phyloP scores from a whole-genome alignment of 75 land plant species.

The Sequoia sempervirens region DNA sequence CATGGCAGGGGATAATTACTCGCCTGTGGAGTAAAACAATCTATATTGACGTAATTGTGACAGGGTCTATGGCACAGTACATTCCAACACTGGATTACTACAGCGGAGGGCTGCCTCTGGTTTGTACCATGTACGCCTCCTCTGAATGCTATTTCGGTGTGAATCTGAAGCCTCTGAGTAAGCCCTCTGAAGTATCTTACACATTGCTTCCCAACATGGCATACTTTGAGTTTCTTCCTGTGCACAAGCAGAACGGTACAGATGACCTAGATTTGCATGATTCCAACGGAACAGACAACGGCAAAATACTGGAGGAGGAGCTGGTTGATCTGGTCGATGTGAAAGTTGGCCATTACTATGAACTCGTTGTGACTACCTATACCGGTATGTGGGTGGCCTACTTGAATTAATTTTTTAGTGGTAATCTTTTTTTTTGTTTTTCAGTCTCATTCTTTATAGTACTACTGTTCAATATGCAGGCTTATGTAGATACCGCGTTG shows the following conservation, averaged over 20 bases:
- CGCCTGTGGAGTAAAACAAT: slow-evolving; percentile 58
- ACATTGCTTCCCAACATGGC: slow-evolving; percentile 68
- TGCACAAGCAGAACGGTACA: slow-evolving; percentile 15
- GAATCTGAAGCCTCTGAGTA: slow-evolving; percentile 46
- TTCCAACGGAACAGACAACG: not conserved
- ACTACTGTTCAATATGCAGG: slow-evolving; percentile 32
- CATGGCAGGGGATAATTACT: slow-evolving; percentile 71
- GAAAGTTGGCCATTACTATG: slow-evolving; percentile 64
- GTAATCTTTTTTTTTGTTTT: not conserved
- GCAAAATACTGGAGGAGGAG: slow-evolving; percentile 1
- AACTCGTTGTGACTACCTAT: slow-evolving; percentile 63
- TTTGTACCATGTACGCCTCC: slow-evolving; percentile 64
- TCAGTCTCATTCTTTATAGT: not conserved
- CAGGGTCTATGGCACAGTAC: slow-evolving; percentile 77
- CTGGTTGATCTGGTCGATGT: slow-evolving; percentile 47
- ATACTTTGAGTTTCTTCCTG: slow-evolving; percentile 68
- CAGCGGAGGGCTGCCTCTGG: slow-evolving; percentile 47
- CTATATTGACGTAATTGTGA: slow-evolving; percentile 47
- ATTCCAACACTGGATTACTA: slow-evolving; percentile 48
- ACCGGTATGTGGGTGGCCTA: slow-evolving; percentile 36
- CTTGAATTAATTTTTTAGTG: not conserved
- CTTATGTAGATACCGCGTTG: slow-evolving; percentile 63
- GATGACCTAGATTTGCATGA: slow-evolving; percentile 14
- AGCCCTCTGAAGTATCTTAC: slow-evolving; percentile 46
- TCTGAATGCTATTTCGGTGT: slow-evolving; percentile 76